A percentile compares a stretch with the other conserved stretches of the same genome.
Conservation (phyloP, 148 eudicot genomes). For the Pouteria glomerata region DNA sequence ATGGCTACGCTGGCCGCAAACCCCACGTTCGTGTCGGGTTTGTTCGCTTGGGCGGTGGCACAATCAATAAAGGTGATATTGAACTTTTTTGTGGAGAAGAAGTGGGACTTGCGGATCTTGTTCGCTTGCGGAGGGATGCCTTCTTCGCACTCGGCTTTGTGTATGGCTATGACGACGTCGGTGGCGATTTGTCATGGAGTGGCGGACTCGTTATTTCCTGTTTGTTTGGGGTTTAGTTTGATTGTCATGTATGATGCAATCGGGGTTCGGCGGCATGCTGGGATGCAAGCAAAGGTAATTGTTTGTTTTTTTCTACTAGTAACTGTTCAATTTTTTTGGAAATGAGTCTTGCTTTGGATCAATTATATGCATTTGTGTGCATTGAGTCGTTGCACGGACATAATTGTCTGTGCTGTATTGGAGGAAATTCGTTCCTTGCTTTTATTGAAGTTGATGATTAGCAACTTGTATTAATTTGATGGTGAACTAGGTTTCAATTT, state of each 20-base stretch:
- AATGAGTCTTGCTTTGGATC: too few relatives aligned
- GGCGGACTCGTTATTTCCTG: conserved; percentile 81
- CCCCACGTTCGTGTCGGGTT: conserved; percentile 70
- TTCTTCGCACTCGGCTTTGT: conserved; percentile 85
- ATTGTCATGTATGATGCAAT: conserved; percentile 97
- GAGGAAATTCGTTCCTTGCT: too few relatives aligned
- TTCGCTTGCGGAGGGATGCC: conserved; percentile 97
- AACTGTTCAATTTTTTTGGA: not conserved
- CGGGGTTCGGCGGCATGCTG: conserved; percentile 91
- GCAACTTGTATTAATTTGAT: too few relatives aligned
- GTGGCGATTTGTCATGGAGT: conserved; percentile 86
- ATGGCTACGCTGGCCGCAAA: conserved; percentile 64
- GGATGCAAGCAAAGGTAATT: conserved; percentile 95
- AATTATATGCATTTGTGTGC: too few relatives aligned
- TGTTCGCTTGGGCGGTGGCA: conserved; percentile 60
- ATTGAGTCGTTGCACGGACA: too few relatives aligned
- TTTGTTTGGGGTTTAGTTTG: conserved; percentile 82
- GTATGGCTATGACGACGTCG: conserved; percentile 78
- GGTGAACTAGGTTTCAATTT: too few relatives aligned
- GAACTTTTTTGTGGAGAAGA: conserved; percentile 71
- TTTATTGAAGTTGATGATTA: too few relatives aligned
- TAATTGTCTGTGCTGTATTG: too few relatives aligned
- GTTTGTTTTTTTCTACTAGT: too few relatives aligned
- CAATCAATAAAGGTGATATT: conserved; percentile 62
- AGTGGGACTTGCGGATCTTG: conserved; percentile 65